A percentile compares a stretch with the other conserved stretches of the same genome.
phyloP scores from a whole-genome alignment of 139 green algal species.

The Ostreobium quekettii region DNA sequence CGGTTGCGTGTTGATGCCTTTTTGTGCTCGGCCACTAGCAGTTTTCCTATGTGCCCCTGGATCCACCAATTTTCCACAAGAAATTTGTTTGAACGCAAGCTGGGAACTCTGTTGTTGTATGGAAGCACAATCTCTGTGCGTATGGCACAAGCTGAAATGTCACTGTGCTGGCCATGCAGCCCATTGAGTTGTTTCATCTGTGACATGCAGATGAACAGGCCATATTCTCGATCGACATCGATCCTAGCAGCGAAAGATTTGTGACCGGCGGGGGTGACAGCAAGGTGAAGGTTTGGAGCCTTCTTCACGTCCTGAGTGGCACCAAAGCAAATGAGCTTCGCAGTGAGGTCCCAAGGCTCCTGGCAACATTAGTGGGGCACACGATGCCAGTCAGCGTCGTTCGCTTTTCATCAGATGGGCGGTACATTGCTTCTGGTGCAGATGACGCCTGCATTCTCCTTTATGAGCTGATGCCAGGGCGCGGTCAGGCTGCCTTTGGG shows the following conservation, averaged over 20 bases:
- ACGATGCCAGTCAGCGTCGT: not conserved
- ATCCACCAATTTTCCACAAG: too few species aligned
- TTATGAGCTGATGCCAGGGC: not conserved
- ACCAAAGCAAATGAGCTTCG: not conserved
- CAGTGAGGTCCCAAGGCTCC: not conserved
- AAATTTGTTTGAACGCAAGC: too few species aligned
- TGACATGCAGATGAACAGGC: too few species aligned
- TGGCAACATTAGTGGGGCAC: not conserved
- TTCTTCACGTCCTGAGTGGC: not conserved
- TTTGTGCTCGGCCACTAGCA: too few species aligned
- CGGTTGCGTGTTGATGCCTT: too few species aligned
- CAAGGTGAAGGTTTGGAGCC: conserved; percentile 8
- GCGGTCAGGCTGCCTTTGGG: too few species aligned
- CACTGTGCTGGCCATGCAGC: too few species aligned
- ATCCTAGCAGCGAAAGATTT: not conserved
- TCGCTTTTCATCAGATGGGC: conserved; percentile 1
- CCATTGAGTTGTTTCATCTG: too few species aligned
- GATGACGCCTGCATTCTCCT: not conserved
- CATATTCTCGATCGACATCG: conserved; percentile 15
- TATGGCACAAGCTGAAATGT: too few species aligned
- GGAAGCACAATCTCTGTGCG: too few species aligned
- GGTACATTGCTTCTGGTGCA: conserved; percentile 1
- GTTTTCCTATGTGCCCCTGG: too few species aligned
- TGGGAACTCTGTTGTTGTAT: too few species aligned
- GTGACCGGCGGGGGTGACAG: conserved; percentile 6